These are phyloP conservation scores for Syzygium aqueum DNA, from an alignment of 345 rosid species.

Conservation along the genomic window DNA sequence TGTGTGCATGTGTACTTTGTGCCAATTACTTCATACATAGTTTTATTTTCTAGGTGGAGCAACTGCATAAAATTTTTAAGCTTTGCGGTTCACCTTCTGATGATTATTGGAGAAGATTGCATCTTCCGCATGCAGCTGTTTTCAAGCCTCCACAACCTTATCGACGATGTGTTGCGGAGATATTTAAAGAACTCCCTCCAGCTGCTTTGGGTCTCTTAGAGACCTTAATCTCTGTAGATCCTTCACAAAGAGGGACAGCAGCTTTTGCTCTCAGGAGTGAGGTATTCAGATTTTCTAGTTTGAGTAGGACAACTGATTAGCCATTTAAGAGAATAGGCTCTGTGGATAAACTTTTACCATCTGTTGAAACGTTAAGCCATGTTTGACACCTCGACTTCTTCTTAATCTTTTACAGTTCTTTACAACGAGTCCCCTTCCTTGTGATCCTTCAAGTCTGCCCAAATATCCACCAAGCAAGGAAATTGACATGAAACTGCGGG, in stretches of 20 bases:
- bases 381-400: neutral
- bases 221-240: conserved; percentile 74
- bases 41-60: conserved; percentile 59
- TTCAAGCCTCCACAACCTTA: conserved; percentile 81
- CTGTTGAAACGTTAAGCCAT: neutral
- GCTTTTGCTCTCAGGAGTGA: conserved; percentile 66
- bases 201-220: conserved; percentile 65
- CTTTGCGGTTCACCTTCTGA: conserved; percentile 92
- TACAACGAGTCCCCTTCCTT: conserved; percentile 61
- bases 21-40: neutral
- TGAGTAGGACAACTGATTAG: neutral
- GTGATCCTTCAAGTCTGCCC: conserved; percentile 88
- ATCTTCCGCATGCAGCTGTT: conserved; percentile 53
- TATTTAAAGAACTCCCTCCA: conserved; percentile 52
- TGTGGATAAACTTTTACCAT: neutral
- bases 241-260: conserved; percentile 69
- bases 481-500: conserved; percentile 81
- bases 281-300: conserved; percentile 26
- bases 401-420: conserved; percentile 44
- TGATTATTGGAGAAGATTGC: conserved; percentile 65
- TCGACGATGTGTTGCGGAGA: conserved; percentile 52
- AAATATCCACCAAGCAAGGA: conserved; percentile 96
- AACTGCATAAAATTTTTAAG: conserved; percentile 87
- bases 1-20: neutral
- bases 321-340: neutral